Evolutionary conservation across 2,329 filamentous ascomycete species (phyloP), one percentile per base, ranked within the genome.

Genomic region (Dothiorella sarmentorum): DNA sequence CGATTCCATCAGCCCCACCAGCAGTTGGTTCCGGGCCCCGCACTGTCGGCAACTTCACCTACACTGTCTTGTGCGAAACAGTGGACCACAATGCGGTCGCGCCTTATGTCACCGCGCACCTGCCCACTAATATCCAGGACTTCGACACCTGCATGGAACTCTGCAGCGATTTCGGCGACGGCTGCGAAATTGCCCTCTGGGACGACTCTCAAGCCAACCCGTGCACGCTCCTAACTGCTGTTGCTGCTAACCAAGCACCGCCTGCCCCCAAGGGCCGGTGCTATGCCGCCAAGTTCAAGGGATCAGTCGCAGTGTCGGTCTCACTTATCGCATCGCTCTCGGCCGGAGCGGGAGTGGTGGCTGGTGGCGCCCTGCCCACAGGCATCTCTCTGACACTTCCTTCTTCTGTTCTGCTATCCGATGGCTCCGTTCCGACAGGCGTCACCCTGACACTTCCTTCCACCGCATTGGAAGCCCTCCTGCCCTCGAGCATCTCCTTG

Each of bases 131-230:
- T 9, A 38, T 53, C 15, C 22, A 40, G 24, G 49, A 53, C 35
- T 40, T 53, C 35, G 49, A 53, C 24, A 15, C 35, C 7, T 53
- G 49, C 15, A 53, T 53, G 49, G 15, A 10, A 5, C 35, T 53
- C 4, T 53, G 49, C 35, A 31, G 40, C 35, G 24, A 17, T 20
- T 40, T 40, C 13, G 49, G 35, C 10, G 10, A 27, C 3, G 24
- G 33, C 5, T 53, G 49, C 49, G 49, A 53, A n/a, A 22, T 53
- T 17, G 22, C 49, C 22, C 49, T 53, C 24, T 53, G 49, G 49
- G 49, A 53, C 7, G n/a, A 22, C 18, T 15, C 35, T 26, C 24
- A 27, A 20, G 35, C 22, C 24, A 53, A 20, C 13, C 49, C 49
- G 1, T 53, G 49, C n/a, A 53, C 49, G 1, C 33, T 53, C 17